Base-by-base conservation (phyloP, 208 protist genomes). In the Crithidia fasciculata region DNA sequence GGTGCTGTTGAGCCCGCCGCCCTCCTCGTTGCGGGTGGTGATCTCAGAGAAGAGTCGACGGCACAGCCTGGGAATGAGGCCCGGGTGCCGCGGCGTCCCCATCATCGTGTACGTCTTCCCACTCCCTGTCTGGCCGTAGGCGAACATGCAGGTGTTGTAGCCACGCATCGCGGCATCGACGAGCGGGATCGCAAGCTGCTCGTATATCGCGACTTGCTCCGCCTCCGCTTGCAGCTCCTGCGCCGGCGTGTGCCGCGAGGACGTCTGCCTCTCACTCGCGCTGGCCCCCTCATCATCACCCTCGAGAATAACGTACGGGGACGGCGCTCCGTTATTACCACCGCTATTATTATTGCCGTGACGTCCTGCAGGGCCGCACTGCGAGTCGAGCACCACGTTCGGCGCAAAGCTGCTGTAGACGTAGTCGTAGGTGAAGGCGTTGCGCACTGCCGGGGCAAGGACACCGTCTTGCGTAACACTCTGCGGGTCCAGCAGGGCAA, bases 91-190 rank as follows among this genome's bases (percentile, higher is more conserved):
- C 52, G 72, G 53, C 10, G 78, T 86, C 9, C 96, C 96, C 59
- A 94, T 82, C 86, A 98, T 98, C 6, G 95, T 98, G 85, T 98
- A 96, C 15, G 95, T 98, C 74, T 98, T 98, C 28, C 96, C 95
- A 54, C 91, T 93, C 49, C 88, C 87, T 6, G 93, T 98, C 61
- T 96, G 89, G 13, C 95, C 94, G 75, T 97, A 98, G 16, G 93
- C 92, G 69, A 97, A 96, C 74, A 98, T 85, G 74, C 92, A 94
- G 0, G 81, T 78, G 81, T 97, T 94, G 72, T 87, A 87, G 16
- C 93, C 90, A 13, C 85, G 61, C 59, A 86, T 62, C 8, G 80
- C 86, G 4, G 72, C 74, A 3, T 90, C 78, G 1, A 91, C 49
- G 39, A 95, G 53, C 10, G 87, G 87, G 13, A 80, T 49, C 12